Conservation (phyloP, 148 eudicot genomes). For the Diospyros lotus region DNA sequence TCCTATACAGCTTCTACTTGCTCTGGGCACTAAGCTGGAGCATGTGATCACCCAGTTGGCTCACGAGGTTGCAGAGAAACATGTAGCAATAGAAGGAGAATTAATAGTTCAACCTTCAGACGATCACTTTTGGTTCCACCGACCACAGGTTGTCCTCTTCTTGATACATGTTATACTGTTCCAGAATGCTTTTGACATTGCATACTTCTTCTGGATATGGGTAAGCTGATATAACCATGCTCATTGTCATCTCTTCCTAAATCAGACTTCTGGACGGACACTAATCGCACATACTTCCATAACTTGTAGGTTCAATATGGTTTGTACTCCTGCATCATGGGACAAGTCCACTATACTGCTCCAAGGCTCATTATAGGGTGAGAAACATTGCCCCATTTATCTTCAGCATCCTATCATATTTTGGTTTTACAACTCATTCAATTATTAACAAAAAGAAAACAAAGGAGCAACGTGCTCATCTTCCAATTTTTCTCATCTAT, state of each 20-base stretch:
- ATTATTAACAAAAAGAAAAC: too few relatives aligned
- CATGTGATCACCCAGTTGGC: slow-evolving; percentile 64
- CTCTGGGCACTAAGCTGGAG: slow-evolving; percentile 77
- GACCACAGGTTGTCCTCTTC: slow-evolving; percentile 51
- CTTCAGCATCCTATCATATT: not conserved
- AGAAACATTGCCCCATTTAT: not conserved
- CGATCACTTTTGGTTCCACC: slow-evolving; percentile 71
- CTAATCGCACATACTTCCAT: not conserved
- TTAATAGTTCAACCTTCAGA: slow-evolving; percentile 70
- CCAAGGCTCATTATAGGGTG: slow-evolving; percentile 81
- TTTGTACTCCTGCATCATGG: slow-evolving; percentile 75
- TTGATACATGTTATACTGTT: slow-evolving; percentile 67
- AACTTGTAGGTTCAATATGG: slow-evolving; percentile 51
- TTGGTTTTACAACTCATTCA: not conserved
- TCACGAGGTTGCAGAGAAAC: slow-evolving; percentile 72
- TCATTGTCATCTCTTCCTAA: not conserved
- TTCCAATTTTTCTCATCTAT: too few relatives aligned
- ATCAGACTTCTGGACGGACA: not conserved
- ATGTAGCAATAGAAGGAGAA: slow-evolving; percentile 61
- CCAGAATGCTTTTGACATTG: slow-evolving; percentile 85
- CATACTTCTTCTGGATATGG: slow-evolving; percentile 83
- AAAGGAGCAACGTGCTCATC: too few relatives aligned
- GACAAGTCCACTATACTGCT: slow-evolving; percentile 42
- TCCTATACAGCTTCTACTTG: slow-evolving; percentile 52
- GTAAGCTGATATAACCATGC: slow-evolving; percentile 27